These are phyloP conservation scores for Fusarium graminum DNA, from an alignment of 2,329 filamentous ascomycete genomes.

Conservation along the genomic window DNA sequence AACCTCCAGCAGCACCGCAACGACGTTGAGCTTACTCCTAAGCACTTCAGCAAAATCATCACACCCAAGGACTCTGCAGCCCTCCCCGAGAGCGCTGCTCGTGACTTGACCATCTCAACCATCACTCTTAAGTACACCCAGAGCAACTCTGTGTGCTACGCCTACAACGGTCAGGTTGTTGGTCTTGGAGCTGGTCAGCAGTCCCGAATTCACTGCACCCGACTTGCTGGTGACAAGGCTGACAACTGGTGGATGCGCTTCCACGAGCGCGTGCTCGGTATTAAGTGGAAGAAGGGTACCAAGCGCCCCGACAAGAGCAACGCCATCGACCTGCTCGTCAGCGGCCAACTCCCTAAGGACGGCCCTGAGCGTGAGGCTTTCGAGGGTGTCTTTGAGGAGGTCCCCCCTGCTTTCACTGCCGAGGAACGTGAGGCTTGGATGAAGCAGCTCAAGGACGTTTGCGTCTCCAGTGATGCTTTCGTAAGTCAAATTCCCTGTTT, in stretches of 20 bases:
- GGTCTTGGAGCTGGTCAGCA: constrained; percentile 97
- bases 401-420: constrained; percentile 83
- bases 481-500: constrained; percentile 66
- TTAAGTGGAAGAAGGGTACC: constrained; percentile 98
- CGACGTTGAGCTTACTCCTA: constrained; percentile 85
- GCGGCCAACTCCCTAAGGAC: constrained; percentile 85
- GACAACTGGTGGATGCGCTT: constrained; percentile 99
- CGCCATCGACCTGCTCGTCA: constrained; percentile 94
- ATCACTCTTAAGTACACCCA: constrained; percentile 99
- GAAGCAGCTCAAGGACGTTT: constrained; percentile 82
- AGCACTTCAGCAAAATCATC: constrained; percentile 87
- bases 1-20: constrained; percentile 92
- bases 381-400: constrained; percentile 89
- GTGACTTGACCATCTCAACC: constrained; percentile 93
- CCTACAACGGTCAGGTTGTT: constrained; percentile 91
- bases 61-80: constrained; percentile 82
- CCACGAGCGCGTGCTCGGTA: constrained; percentile 85
- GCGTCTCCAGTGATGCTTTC: constrained; percentile 94
- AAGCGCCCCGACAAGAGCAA: constrained; percentile 99
- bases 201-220: constrained; percentile 97
- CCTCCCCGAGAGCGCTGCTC: constrained; percentile 83
- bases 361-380: constrained; percentile 89
- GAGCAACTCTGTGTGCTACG: constrained; percentile 99
- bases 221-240: constrained; percentile 96
- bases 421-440: constrained; percentile 92